Percentiles rank a stretch among this genome's conserved stretches.
Evolutionary conservation across 2,329 filamentous ascomycete species (phyloP).

Genomic region (Tothia fuscella): DNA sequence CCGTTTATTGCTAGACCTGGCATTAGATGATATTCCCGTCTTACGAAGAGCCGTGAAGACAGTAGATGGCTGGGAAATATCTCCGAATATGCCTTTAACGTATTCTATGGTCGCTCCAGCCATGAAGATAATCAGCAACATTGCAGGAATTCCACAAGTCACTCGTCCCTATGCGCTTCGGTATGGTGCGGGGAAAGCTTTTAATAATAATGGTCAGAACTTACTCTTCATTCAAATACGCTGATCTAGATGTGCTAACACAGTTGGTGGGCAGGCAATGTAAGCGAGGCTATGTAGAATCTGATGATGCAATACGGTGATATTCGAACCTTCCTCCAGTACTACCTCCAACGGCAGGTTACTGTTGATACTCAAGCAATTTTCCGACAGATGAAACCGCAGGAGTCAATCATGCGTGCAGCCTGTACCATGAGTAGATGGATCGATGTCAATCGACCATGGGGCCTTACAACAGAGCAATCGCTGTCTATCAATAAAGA

Average conservation of each 20-base stretch:
- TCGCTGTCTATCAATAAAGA: constrained; percentile 7
- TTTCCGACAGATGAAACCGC: neutral
- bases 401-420: constrained; percentile 6
- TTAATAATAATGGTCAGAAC: constrained; percentile 27
- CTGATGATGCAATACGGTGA: constrained; percentile 20
- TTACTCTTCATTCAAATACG: neutral
- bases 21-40: constrained; percentile 22
- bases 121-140: constrained; percentile 21
- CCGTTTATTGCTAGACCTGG: constrained; percentile 21
- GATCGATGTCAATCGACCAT: constrained; percentile 9
- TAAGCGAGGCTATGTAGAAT: constrained; percentile 22
- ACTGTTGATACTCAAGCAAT: constrained; percentile 7
- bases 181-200: constrained; percentile 25
- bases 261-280: constrained; percentile 16
- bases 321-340: constrained; percentile 14
- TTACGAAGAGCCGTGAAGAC: constrained; percentile 20
- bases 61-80: constrained; percentile 17
- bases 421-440: constrained; percentile 10
- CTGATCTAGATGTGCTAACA: no score
- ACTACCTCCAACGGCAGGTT: constrained; percentile 13
- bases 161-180: constrained; percentile 24
- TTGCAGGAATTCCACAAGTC: constrained; percentile 23
- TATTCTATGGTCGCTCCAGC: constrained; percentile 17
- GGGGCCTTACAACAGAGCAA: constrained; percentile 10
- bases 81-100: constrained; percentile 17